Percentiles rank a stretch among this genome's conserved stretches.
Evolutionary conservation across 306 rosid species (phyloP).

Genomic region (Cucurbita pepo): DNA sequence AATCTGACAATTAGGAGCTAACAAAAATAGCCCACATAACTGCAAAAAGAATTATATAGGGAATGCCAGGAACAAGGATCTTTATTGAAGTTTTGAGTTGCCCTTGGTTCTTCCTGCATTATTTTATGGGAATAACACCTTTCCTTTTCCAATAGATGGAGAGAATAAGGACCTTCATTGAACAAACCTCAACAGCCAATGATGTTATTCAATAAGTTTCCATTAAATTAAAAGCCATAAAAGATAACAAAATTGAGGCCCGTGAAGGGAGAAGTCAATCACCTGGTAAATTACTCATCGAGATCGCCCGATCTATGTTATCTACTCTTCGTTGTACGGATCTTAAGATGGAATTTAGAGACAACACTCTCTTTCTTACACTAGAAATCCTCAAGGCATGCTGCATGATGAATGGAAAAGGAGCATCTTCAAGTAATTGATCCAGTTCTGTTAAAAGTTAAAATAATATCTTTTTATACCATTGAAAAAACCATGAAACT

Average conservation of each 20-base stretch:
- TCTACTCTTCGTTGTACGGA: conserved; percentile 59
- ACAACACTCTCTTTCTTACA: conserved; percentile 59
- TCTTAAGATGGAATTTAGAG: conserved; percentile 47
- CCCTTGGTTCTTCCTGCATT: too few species aligned
- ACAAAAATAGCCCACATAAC: neutral
- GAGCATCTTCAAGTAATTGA: conserved; percentile 66
- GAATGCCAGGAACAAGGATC: neutral
- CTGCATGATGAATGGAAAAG: conserved; percentile 60
- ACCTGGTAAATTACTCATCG: conserved; percentile 31
- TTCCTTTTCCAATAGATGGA: neutral
- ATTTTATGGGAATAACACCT: neutral
- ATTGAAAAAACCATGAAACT: neutral
- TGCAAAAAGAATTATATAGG: neutral
- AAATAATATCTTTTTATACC: neutral
- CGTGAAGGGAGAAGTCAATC: neutral
- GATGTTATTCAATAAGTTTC: neutral
- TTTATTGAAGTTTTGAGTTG: too few species aligned
- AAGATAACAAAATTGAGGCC: neutral
- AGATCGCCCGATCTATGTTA: conserved; percentile 45
- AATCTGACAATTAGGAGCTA: neutral
- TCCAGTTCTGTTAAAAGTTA: conserved; percentile 46
- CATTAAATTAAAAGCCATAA: neutral
- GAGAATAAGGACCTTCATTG: neutral
- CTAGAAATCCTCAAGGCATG: conserved; percentile 55
- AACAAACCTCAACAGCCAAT: neutral